Percentiles rank a stretch among this genome's conserved stretches.
Evolutionary conservation across 768 basidiomycete genomes (phyloP).

Genomic region (Kwoniella pini): DNA sequence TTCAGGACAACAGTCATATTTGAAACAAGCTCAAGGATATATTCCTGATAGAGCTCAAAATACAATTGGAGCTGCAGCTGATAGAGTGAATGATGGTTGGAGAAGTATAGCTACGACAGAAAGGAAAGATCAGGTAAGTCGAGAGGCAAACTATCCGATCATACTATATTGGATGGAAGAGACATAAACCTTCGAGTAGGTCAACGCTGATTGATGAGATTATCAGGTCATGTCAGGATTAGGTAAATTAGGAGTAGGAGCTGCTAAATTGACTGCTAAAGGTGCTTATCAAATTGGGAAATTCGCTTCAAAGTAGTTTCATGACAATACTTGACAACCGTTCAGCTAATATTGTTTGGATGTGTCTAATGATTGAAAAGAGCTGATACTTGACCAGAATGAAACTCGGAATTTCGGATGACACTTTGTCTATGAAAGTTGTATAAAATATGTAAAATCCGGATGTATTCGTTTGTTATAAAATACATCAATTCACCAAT

Average conservation of each 20-base stretch:
- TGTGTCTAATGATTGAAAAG: too few relatives aligned
- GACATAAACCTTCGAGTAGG: too few relatives aligned
- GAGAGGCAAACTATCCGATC: too few relatives aligned
- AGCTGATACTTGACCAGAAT: too few relatives aligned
- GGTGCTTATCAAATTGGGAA: constrained; percentile 27
- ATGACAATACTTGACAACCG: not conserved
- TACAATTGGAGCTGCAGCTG: constrained; percentile 15
- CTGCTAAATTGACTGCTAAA: constrained; percentile 25
- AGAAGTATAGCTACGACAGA: constrained; percentile 21
- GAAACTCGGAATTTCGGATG: not conserved
- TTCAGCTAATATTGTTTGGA: too few relatives aligned
- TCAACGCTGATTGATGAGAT: not conserved
- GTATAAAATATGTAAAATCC: too few relatives aligned
- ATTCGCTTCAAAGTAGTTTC: constrained; percentile 23
- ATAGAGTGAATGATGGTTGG: constrained; percentile 23
- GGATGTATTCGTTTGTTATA: too few relatives aligned
- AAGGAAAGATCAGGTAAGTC: constrained; percentile 25
- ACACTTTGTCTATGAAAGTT: too few relatives aligned
- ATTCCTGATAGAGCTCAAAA: constrained; percentile 22
- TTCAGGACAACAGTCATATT: not conserved
- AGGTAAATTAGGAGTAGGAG: constrained; percentile 22
- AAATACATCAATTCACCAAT: too few relatives aligned
- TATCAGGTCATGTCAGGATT: constrained; percentile 20
- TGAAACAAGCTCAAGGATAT: constrained; percentile 16
- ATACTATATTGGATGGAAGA: too few relatives aligned